Base-by-base conservation (phyloP, 75 land plant genomes). In the Isoetes taiwanensis region DNA sequence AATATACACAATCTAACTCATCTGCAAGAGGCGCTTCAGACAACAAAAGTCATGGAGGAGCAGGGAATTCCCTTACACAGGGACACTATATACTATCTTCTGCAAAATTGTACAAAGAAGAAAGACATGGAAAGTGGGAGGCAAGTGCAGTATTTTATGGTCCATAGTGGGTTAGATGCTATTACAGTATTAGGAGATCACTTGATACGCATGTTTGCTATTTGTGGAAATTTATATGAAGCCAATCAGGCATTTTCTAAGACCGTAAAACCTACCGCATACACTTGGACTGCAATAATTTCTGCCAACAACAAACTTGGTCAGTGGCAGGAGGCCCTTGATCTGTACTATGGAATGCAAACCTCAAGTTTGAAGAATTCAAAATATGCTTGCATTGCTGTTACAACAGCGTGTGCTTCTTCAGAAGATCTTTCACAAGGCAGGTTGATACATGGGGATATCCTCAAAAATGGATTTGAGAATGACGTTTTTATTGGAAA, bases 361-460 rank as follows among this genome's bases (percentile, higher is more conserved):
- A n/a, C n/a, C n/a, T n/a, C n/a, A n/a, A n/a, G n/a, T n/a, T n/a
- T n/a, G n/a, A n/a, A n/a, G n/a, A n/a, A n/a, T n/a, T n/a, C n/a
- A n/a, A n/a, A n/a, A n/a, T n/a, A n/a, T n/a, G n/a, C n/a, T n/a
- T n/a, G n/a, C n/a, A n/a, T n/a, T n/a, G n/a, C n/a, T n/a, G n/a
- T n/a, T n/a, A n/a, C n/a, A n/a, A n/a, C n/a, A n/a, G n/a, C n/a
- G n/a, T n/a, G n/a, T n/a, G n/a, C n/a, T n/a, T n/a, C n/a, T n/a
- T n/a, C n/a, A n/a, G n/a, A n/a, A n/a, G n/a, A n/a, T n/a, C n/a
- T n/a, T n/a, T n/a, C n/a, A n/a, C n/a, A n/a, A n/a, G n/a, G n/a
- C n/a, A n/a, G n/a, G n/a, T n/a, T n/a, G n/a, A n/a, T 77, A 30
- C 83, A 80, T 67, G 52, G 63, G 8, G 61, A 57, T 62, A 60